These are phyloP conservation scores for Alternaria sp. DNA, from an alignment of 2,329 filamentous ascomycete genomes.

Conservation along the genomic window DNA sequence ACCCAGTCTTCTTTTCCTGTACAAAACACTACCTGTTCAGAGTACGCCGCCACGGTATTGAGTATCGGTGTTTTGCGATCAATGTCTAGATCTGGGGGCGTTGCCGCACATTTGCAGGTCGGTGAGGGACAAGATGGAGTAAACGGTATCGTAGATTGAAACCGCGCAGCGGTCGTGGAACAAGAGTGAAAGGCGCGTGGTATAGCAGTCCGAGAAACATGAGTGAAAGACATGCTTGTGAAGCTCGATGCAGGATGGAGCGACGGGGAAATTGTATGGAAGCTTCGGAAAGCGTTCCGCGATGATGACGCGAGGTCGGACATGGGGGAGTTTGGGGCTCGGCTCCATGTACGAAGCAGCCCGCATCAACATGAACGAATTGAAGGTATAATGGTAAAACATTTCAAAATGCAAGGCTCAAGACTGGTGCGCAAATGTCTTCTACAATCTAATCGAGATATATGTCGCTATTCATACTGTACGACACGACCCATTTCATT, in stretches of 20 bases:
- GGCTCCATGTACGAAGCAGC: background rate
- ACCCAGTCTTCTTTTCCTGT: constrained; percentile 83
- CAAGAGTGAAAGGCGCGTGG: constrained; percentile 11
- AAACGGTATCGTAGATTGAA: constrained; percentile 35
- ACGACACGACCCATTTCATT: constrained; percentile 1
- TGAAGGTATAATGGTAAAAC: background rate
- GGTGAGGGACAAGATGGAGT: constrained; percentile 71
- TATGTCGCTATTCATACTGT: background rate
- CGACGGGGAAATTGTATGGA: constrained; percentile 8
- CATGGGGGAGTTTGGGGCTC: background rate
- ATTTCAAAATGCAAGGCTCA: background rate
- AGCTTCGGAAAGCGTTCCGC: constrained; percentile 15
- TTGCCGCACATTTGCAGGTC: constrained; percentile 77
- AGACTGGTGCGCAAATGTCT: background rate
- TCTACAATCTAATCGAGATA: constrained; percentile 2
- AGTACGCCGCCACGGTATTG: constrained; percentile 79
- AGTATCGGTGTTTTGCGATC: constrained; percentile 75
- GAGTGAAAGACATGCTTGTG: constrained; percentile 13
- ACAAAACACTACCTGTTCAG: constrained; percentile 83
- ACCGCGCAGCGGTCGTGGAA: constrained; percentile 13
- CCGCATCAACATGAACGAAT: background rate
- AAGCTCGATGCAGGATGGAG: background rate
- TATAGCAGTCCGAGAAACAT: background rate
- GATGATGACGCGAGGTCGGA: constrained; percentile 13
- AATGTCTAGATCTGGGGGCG: constrained; percentile 73